Conservation (phyloP, 208 protist species). For the Wallacemonas sp. region DNA sequence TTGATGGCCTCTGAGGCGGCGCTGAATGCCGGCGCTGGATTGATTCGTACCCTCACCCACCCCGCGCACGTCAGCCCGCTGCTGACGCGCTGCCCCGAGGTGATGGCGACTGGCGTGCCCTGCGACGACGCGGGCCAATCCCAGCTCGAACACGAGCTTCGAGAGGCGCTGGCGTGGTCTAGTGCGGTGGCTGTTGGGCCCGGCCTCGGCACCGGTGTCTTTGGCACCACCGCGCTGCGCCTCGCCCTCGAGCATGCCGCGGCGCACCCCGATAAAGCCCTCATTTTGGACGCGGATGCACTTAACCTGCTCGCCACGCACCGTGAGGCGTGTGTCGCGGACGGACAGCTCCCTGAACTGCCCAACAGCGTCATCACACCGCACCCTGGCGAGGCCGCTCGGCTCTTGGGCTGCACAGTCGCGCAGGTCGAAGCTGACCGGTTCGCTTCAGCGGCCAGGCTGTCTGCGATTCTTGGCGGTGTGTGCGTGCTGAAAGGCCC, state of each 20-base stretch:
- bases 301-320: conserved; percentile 47
- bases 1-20: conserved; percentile 79
- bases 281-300: conserved; percentile 77
- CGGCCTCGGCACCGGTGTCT: conserved; percentile 50
- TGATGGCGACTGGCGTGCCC: conserved; percentile 46
- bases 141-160: conserved; percentile 22
- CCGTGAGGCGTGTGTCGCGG: background rate
- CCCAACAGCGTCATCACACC: conserved; percentile 69
- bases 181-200: conserved; percentile 65
- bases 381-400: conserved; percentile 76
- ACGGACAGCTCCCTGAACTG: conserved; percentile 21
- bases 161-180: conserved; percentile 45
- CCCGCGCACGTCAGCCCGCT: conserved; percentile 56
- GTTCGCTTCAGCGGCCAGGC: conserved; percentile 36
- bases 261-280: conserved; percentile 36
- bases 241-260: conserved; percentile 33
- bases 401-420: conserved; percentile 55
- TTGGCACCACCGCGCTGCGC: conserved; percentile 25
- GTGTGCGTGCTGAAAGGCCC: conserved; percentile 79
- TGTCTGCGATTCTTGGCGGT: conserved; percentile 50
- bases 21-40: conserved; percentile 53
- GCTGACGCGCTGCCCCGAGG: conserved; percentile 76
- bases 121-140: background rate
- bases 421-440: conserved; percentile 73
- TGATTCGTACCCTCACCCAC: conserved; percentile 66